Evolutionary conservation across 1,139 yeast genomes (phyloP), one percentile per base, ranked within the genome.

Genomic region (Scheffersomyces quercinus): DNA sequence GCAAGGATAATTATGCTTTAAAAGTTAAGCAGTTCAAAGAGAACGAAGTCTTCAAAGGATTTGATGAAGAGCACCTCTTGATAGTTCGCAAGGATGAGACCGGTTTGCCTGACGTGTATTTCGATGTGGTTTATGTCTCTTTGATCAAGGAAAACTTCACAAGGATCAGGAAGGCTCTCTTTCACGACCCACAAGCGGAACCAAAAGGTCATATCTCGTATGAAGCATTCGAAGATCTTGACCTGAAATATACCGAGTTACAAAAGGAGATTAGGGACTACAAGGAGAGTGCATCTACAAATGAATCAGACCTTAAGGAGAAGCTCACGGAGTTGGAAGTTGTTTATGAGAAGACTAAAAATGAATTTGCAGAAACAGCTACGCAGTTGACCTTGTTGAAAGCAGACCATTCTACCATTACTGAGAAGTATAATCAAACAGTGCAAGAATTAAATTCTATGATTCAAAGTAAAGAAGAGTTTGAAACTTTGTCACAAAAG

Each of bases 81-180:
- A 58, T 33, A 47, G 51, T 38, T 47, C 60, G 39, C 10, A 77
- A 79, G 48, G 96, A 89, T 58, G 84, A 81, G 3, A 83, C 96
- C 1, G 99, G 99, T 1, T 72, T 91, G 33, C 99, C 98, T 0
- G 81, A 82, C 45, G 88, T 91, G 1, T 89, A 78, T 53, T 85
- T 93, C 56, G 86, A 84, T 50, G 58, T 77, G 0, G 67, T 74
- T 3, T 89, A 88, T 57, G 83, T 88, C 3, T 70, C 70, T 4
- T 66, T 89, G 43, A 67, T 93, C 40, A 85, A 82, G 51, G 95
- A 85, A 7, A 87, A 88, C 55, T 81, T 78, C 51, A 67, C 79
- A 13, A 73, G 97, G 43, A 81, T 93, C 31, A 79, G 78, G 47
- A 77, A 83, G 40, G 84, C 96, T 0, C 68, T 93, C 35, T 83